Evolutionary conservation across 2,329 filamentous ascomycete species (phyloP), one percentile per base, ranked within the genome.

Genomic region (Aschersonia sp.): DNA sequence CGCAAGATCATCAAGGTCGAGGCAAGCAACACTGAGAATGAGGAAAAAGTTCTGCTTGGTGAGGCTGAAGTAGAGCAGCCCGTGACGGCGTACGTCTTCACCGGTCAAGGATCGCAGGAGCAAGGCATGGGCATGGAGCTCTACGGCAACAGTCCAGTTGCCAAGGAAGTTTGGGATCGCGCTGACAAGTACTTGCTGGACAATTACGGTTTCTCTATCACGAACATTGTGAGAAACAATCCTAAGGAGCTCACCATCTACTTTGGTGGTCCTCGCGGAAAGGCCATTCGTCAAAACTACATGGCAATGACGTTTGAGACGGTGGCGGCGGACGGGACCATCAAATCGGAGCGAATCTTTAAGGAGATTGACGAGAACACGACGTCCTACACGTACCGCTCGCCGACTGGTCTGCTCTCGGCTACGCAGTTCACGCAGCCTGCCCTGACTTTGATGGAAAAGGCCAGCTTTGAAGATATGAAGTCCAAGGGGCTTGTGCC

Each of bases 301-400:
- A 97, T 97, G 85, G 83, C 90, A 51, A 98, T 98, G 92, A 97
- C 90, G 44, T 98, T 97, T 67, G 92, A 98, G 72, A 94, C 90
- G n/a, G 88, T 98, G 47, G 85, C 84, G 50, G 72, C 86, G 2
- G 92, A 98, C 64, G 92, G 92, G 30, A 79, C 79, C 37, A 88
- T 95, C 71, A 97, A 96, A 69, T 96, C 92, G 0, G 92, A 98
- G 75, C 94, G 90, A 70, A 98, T 98, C 63, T 98, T 98, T 78
- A 97, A 98, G 73, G 89, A 94, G 60, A 89, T 98, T 58, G 79
- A 84, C 59, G 92, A 97, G 69, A 83, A 76, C 62, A 97, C 90
- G 2, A 86, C 85, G 5, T 97, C 86, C 0, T 98, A 98, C 75
- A 98, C 92, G 2, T 98, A 97, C 75, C 80, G 85, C 50, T 98